Evolutionary conservation across 768 basidiomycete species (phyloP).

Genomic region (Naematelia encephala): DNA sequence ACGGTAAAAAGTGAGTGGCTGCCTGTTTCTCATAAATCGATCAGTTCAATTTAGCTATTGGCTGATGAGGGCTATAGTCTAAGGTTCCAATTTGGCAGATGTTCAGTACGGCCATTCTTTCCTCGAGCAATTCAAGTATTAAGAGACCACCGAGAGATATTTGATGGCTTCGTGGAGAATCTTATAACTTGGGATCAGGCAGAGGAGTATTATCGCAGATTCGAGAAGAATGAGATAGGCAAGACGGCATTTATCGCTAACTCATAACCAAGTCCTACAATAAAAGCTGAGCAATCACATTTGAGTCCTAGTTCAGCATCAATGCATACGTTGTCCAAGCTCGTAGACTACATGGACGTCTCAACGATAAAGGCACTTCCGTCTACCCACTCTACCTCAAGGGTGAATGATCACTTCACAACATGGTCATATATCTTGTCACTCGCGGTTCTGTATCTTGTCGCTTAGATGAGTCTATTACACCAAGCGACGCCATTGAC

Average conservation of each 20-base stretch:
- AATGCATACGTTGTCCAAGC: too few relatives aligned
- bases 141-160: conserved; percentile 29
- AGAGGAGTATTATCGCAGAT: conserved; percentile 43
- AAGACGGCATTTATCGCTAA: conserved; percentile 43
- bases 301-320: too few relatives aligned
- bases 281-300: too few relatives aligned
- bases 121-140: conserved; percentile 30
- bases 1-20: conserved; percentile 44
- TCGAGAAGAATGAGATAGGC: conserved; percentile 44
- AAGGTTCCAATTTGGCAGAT: conserved; percentile 41
- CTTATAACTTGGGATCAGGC: conserved; percentile 31
- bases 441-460: too few relatives aligned
- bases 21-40: not conserved
- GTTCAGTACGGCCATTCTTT: conserved; percentile 34
- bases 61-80: conserved; percentile 27
- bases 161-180: conserved; percentile 33
- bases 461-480: too few relatives aligned
- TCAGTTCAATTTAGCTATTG: not conserved
- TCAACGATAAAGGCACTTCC: too few relatives aligned
- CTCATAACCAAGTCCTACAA: too few relatives aligned
- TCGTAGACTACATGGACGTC: too few relatives aligned
- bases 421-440: too few relatives aligned
- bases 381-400: too few relatives aligned
- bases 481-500: too few relatives aligned
- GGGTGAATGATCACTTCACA: too few relatives aligned